Percentiles rank a stretch among this genome's conserved stretches.
Evolutionary conservation across 257 asterid species (phyloP).

Genomic region (Primulina eburnea): DNA sequence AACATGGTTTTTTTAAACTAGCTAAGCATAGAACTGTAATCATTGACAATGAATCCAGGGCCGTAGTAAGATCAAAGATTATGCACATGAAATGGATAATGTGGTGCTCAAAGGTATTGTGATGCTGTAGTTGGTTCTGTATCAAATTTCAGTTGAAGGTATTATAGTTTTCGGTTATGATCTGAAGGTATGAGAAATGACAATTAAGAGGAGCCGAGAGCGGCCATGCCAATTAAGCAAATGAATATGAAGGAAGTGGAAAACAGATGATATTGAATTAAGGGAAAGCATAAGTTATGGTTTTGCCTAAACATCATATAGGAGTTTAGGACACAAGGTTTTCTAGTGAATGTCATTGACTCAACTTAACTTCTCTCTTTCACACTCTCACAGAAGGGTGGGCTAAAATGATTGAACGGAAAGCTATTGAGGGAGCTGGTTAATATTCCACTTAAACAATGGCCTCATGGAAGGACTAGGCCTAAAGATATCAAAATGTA

Average conservation of each 20-base stretch:
- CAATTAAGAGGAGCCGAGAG: not conserved
- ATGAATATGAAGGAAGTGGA: too few species aligned
- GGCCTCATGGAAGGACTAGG: not conserved
- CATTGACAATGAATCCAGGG: not conserved
- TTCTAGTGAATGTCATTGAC: not conserved
- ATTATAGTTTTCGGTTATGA: too few species aligned
- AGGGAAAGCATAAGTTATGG: too few species aligned
- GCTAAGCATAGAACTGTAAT: too few species aligned
- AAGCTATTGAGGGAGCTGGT: too few species aligned
- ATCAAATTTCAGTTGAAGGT: too few species aligned
- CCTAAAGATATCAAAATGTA: not conserved
- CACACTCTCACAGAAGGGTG: not conserved
- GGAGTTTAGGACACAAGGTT: not conserved
- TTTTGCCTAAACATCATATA: not conserved
- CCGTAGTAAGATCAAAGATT: not conserved
- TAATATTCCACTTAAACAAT: too few species aligned
- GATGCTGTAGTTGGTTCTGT: not conserved
- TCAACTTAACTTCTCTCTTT: not conserved
- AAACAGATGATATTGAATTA: too few species aligned
- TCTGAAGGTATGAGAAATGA: too few species aligned
- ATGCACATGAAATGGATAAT: not conserved
- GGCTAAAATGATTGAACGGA: not conserved
- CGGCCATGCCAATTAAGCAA: not conserved
- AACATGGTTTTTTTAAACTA: too few species aligned
- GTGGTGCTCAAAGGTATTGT: not conserved